These are phyloP conservation scores for Asterochloris sp. DNA, from an alignment of 139 green algal species.

Conservation along the genomic window DNA sequence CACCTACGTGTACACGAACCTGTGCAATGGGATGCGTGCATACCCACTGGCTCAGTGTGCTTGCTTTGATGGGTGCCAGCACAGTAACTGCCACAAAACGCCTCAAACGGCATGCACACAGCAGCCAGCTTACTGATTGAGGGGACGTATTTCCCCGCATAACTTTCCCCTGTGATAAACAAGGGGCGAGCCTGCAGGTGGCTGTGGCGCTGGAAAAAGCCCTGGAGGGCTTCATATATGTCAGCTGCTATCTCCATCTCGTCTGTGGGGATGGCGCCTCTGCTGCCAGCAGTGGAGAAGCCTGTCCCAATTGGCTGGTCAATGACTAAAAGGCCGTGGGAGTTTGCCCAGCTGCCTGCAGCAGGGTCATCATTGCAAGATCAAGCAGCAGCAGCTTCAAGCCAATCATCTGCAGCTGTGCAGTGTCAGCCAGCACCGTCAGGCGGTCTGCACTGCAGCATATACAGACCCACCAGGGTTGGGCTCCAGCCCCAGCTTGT, in stretches of 20 bases:
- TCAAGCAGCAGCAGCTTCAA: background rate
- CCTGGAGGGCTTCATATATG: conserved; percentile 44
- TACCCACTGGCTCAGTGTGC: too few species aligned
- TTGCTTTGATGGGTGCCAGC: too few species aligned
- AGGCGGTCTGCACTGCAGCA: background rate
- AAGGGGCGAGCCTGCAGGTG: conserved; percentile 39
- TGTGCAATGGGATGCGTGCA: too few species aligned
- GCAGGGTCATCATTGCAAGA: background rate
- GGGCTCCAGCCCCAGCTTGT: conserved; percentile 24
- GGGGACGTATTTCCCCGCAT: conserved; percentile 61
- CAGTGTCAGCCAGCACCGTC: background rate
- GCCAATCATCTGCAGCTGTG: background rate
- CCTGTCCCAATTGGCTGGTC: conserved; percentile 36
- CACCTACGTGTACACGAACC: too few species aligned
- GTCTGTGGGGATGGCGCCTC: conserved; percentile 36
- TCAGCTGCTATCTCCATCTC: conserved; percentile 49
- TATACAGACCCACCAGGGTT: conserved; percentile 29
- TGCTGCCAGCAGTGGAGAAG: conserved; percentile 26
- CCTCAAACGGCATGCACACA: too few species aligned
- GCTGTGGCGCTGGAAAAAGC: conserved; percentile 27
- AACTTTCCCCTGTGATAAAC: conserved; percentile 59
- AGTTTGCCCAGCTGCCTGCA: conserved; percentile 39
- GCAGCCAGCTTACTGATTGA: conserved; percentile 12
- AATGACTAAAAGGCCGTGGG: conserved; percentile 43
- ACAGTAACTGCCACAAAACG: too few species aligned